Percentiles rank a stretch among this genome's conserved stretches.
phyloP scores from a whole-genome alignment of 148 eudicot species.

The Persicaria maculosa region DNA sequence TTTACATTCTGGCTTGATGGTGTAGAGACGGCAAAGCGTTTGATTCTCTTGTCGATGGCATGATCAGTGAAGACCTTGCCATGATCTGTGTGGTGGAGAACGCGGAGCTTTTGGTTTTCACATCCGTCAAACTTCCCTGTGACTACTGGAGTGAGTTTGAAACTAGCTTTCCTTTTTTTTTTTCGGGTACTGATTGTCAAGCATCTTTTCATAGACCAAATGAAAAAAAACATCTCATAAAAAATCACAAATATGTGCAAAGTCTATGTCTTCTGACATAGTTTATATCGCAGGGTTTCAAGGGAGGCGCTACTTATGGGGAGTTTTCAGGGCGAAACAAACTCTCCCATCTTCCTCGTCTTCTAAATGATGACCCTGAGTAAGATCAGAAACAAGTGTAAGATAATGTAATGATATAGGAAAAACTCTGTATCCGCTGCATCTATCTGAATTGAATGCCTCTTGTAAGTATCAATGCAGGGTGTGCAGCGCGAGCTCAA shows the following conservation, averaged over 20 bases:
- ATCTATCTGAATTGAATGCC: too few relatives aligned
- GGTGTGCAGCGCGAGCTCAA: too few relatives aligned
- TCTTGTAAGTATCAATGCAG: too few relatives aligned
- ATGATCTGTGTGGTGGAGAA: slow-evolving; percentile 33
- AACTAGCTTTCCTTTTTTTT: neutral
- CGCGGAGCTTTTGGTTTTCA: slow-evolving; percentile 51
- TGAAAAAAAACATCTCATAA: neutral
- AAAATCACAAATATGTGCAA: neutral
- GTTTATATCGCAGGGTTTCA: slow-evolving; percentile 34
- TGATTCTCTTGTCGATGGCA: slow-evolving; percentile 37
- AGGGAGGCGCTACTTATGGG: slow-evolving; percentile 59
- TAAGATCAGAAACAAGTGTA: neutral
- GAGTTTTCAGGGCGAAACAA: slow-evolving; percentile 40
- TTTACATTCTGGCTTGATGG: neutral
- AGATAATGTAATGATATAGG: neutral
- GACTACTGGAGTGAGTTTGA: slow-evolving; percentile 32
- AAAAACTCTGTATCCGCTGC: too few relatives aligned
- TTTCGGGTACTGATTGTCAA: neutral
- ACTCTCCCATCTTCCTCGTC: neutral
- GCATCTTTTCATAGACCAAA: neutral
- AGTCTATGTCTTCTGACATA: neutral
- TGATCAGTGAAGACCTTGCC: slow-evolving; percentile 52
- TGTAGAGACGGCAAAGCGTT: slow-evolving; percentile 29
- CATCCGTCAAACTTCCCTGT: slow-evolving; percentile 39
- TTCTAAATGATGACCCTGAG: neutral